These are phyloP conservation scores for Sarcocystis neurona DNA, from an alignment of 169 alveolate genomes.

Conservation along the genomic window DNA sequence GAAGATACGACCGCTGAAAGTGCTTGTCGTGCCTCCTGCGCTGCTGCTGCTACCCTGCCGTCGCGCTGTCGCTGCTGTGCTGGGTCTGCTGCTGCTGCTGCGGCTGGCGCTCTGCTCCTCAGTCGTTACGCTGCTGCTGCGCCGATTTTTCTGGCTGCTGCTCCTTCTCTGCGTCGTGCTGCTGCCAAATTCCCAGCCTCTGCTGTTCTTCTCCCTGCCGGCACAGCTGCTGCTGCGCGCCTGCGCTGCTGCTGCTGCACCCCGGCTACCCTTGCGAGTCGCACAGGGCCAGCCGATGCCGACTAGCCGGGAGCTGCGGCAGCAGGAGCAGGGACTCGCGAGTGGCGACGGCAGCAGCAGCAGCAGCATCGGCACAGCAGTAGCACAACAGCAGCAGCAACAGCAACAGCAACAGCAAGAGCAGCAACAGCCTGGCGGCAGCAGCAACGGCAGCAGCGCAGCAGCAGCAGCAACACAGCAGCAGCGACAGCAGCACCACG, in stretches of 20 bases:
- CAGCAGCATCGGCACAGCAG: neutral
- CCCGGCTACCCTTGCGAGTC: neutral
- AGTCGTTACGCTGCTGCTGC: too few relatives aligned
- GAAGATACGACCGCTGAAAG: too few relatives aligned
- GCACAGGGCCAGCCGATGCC: neutral
- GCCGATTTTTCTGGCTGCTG: too few relatives aligned
- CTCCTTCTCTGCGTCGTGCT: too few relatives aligned
- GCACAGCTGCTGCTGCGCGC: neutral
- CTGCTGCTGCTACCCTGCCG: too few relatives aligned
- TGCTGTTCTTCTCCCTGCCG: neutral
- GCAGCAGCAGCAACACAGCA: neutral
- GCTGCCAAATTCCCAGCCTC: neutral
- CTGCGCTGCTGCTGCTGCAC: conserved; percentile 14
- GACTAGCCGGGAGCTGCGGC: neutral
- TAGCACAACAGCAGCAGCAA: neutral
- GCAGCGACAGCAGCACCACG: too few relatives aligned
- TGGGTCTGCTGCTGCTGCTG: too few relatives aligned
- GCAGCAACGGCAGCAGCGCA: neutral
- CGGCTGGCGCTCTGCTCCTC: too few relatives aligned
- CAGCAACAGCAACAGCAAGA: neutral
- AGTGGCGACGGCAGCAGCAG: neutral
- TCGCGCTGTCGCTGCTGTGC: too few relatives aligned
- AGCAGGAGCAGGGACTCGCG: conserved; percentile 9
- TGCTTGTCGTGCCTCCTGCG: too few relatives aligned
- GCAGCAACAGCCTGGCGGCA: neutral